phyloP scores from a whole-genome alignment of 306 rosid genomes.

The Quercus variabilis region DNA sequence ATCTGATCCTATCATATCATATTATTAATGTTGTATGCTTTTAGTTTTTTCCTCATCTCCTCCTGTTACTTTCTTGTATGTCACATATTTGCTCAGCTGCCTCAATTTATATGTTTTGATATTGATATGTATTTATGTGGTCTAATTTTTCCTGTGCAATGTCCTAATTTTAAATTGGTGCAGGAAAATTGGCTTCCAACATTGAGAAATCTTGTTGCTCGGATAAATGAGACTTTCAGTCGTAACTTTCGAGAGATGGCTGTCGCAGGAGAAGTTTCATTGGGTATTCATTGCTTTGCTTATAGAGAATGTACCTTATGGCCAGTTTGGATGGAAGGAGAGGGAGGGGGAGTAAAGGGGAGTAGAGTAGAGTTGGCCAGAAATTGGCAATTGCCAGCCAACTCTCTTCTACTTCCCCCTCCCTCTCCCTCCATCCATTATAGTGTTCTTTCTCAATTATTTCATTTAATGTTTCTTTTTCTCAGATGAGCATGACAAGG shows the following conservation, averaged over 20 bases:
- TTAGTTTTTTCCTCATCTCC: not conserved
- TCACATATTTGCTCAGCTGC: not conserved
- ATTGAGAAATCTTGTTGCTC: conserved; percentile 76
- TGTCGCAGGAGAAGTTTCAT: conserved; percentile 94
- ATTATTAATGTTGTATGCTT: not conserved
- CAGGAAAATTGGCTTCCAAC: conserved; percentile 91
- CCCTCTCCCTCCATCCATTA: not conserved
- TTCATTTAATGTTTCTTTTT: conserved; percentile 28
- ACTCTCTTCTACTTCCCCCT: no score
- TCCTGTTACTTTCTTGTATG: not conserved
- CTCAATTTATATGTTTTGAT: not conserved
- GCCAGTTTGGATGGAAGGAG: not conserved
- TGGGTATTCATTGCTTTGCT: conserved; percentile 47
- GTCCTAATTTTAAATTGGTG: conserved; percentile 10
- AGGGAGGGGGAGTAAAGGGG: no score
- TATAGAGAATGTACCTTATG: conserved; percentile 3
- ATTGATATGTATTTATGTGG: not conserved
- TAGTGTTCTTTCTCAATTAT: conserved; percentile 15
- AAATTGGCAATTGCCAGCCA: no score
- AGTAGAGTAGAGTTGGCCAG: no score
- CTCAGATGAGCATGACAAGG: conserved; percentile 83
- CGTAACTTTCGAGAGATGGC: conserved; percentile 95
- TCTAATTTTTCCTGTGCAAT: not conserved
- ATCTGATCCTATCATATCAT: not conserved
- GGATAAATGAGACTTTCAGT: conserved; percentile 84